These are phyloP conservation scores for Retiboletus flavoniger DNA, from an alignment of 1,284 basidiomycete species.

Conservation along the genomic window DNA sequence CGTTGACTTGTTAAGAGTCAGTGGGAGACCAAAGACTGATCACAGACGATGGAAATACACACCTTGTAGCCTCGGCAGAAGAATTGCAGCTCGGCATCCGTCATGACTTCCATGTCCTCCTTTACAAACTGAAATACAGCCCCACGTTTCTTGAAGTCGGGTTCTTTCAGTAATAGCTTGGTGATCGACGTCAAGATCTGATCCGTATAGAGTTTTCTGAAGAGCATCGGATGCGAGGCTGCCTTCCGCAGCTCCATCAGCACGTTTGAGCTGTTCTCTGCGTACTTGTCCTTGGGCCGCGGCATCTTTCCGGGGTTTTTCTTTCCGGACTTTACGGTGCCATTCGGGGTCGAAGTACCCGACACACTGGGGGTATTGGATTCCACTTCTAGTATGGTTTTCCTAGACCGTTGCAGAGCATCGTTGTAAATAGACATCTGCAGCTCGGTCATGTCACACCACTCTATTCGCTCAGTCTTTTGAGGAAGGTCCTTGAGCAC, in stretches of 20 bases:
- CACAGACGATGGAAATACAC: not conserved
- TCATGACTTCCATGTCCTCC: slow-evolving; percentile 94
- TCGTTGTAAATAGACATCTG: slow-evolving; percentile 88
- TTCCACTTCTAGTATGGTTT: slow-evolving; percentile 68
- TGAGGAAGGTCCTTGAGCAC: slow-evolving; percentile 91
- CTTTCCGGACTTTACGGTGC: slow-evolving; percentile 40
- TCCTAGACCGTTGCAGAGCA: slow-evolving; percentile 80
- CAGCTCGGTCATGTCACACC: slow-evolving; percentile 88
- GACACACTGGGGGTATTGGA: slow-evolving; percentile 35
- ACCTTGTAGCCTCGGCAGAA: slow-evolving; percentile 85
- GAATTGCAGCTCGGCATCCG: slow-evolving; percentile 86
- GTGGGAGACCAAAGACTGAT: not conserved
- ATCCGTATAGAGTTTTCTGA: slow-evolving; percentile 83
- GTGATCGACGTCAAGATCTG: slow-evolving; percentile 74
- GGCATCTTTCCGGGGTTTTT: slow-evolving; percentile 47
- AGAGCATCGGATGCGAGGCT: slow-evolving; percentile 94
- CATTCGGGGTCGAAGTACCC: slow-evolving; percentile 38
- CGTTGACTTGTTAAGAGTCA: slow-evolving; percentile 57
- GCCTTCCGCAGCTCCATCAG: slow-evolving; percentile 97
- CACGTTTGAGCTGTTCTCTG: slow-evolving; percentile 84
- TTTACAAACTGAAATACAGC: slow-evolving; percentile 80
- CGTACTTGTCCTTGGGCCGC: slow-evolving; percentile 61
- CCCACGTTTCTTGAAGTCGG: slow-evolving; percentile 80
- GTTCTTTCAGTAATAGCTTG: slow-evolving; percentile 84
- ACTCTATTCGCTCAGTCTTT: slow-evolving; percentile 90